Evolutionary conservation across 495 filamentous ascomycete species (phyloP), one percentile per base, ranked within the genome.

Genomic region (Aspergillus carlsbadensis): DNA sequence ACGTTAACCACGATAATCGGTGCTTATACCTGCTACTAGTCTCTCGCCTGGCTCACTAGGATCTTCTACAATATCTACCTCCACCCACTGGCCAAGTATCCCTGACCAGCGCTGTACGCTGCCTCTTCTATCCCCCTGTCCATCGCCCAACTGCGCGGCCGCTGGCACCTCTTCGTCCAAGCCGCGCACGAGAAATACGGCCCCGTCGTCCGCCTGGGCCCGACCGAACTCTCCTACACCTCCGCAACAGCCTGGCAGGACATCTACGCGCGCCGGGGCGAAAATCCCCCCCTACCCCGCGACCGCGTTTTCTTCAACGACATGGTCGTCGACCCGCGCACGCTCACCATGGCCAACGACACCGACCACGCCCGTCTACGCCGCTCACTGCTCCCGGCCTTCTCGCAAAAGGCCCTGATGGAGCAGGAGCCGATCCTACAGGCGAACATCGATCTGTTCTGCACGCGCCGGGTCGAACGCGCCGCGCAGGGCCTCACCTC

Each of bases 371-470:
- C 58, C 2, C 64, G 67, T 35, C 68, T 77, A 31, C 71, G 80
- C 6, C 66, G 70, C 34, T 59, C 76, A 0, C 68, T 82, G 17
- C 70, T 75, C 0, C 72, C 79, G 39, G 77, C 79, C 6, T 83
- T 84, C 60, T 80, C 75, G 0, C 75, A 77, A 15, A 71, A 69
- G 54, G 79, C 79, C 0, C 49, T 84, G 35, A 65, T 65, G 10
- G 70, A 69, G 36, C 78, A 82, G 58, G 81, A 84, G 55, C 43
- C 39, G 7, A 58, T 83, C 4, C 59, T 83, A 10, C 66, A 73
- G 37, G 57, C 53, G 2, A 78, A 79, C 44, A 65, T 77, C 14
- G 63, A 76, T 43, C 52, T 74, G 21, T 56, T 82, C 10, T 57
- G 72, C 2, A 52, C n/a, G 0, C 15, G 58, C 10, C 65, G 59